A percentile compares a stretch with the other conserved stretches of the same genome.
phyloP scores from a whole-genome alignment of 2,329 filamentous ascomycete species.

The Neofusicoccum cordaticola region DNA sequence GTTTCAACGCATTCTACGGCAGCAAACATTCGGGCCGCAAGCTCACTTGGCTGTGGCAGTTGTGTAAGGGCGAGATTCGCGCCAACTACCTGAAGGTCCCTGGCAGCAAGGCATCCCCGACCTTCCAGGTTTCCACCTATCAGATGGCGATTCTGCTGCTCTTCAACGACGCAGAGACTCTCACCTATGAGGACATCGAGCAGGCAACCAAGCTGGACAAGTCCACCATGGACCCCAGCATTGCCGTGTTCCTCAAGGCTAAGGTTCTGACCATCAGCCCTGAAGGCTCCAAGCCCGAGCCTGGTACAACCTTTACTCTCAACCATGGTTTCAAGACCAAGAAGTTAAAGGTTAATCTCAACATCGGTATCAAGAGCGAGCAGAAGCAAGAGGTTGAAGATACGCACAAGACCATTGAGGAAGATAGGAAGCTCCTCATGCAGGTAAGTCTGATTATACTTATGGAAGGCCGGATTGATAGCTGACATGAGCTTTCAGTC shows the following conservation, averaged over 20 bases:
- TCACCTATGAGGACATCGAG: constrained; percentile 84
- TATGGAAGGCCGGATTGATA: too few relatives aligned
- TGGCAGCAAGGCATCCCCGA: constrained; percentile 81
- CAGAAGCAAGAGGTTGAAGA: constrained; percentile 95
- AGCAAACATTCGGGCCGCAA: constrained; percentile 96
- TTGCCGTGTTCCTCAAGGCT: constrained; percentile 86
- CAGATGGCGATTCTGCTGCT: constrained; percentile 95
- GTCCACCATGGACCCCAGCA: constrained; percentile 82
- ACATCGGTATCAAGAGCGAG: constrained; percentile 91
- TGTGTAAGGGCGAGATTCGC: constrained; percentile 96
- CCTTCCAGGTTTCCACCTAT: constrained; percentile 95
- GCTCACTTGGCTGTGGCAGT: constrained; percentile 95
- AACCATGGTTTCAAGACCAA: constrained; percentile 98
- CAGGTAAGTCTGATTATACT: constrained; percentile 64
- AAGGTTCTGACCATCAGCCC: constrained; percentile 77
- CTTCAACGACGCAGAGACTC: constrained; percentile 86
- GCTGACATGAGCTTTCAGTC: constrained; percentile 61
- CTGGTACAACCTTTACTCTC: constrained; percentile 75
- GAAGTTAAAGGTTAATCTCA: constrained; percentile 95
- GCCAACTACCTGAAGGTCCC: constrained; percentile 79
- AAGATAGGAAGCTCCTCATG: constrained; percentile 92
- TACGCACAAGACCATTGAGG: constrained; percentile 98
- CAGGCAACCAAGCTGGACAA: constrained; percentile 74
- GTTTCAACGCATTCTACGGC: constrained; percentile 88
- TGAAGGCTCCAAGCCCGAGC: constrained; percentile 70